Evolutionary conservation across 2,329 filamentous ascomycete genomes (phyloP).

Genomic region (Ceratocystis eucalypticola): DNA sequence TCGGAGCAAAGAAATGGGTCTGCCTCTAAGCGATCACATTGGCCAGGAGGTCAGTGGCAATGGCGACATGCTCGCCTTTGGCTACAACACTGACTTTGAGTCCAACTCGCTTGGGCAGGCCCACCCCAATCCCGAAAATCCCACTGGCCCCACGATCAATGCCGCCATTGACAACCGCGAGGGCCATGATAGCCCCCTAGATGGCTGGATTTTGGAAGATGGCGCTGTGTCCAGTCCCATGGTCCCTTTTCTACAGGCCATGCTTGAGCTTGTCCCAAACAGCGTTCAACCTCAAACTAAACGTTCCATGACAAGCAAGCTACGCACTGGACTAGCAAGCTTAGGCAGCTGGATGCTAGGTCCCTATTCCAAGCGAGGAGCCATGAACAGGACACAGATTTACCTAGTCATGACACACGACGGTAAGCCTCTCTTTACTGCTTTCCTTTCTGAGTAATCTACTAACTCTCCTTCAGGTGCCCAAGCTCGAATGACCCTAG

Average conservation of each 20-base stretch:
- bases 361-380: conserved; percentile 42
- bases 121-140: conserved; percentile 36
- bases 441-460: neutral
- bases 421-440: conserved; percentile 28
- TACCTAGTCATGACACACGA: conserved; percentile 57
- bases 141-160: conserved; percentile 49
- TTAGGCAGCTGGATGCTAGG: conserved; percentile 43
- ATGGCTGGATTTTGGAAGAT: conserved; percentile 52
- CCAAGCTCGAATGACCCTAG: conserved; percentile 45
- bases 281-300: conserved; percentile 28
- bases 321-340: conserved; percentile 36
- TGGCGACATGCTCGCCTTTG: conserved; percentile 52
- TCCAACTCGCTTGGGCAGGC: conserved; percentile 43
- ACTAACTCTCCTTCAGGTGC: conserved; percentile 29
- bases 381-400: conserved; percentile 45
- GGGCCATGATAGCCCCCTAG: conserved; percentile 38
- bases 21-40: conserved; percentile 43
- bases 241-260: conserved; percentile 40
- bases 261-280: conserved; percentile 42
- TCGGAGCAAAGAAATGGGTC: conserved; percentile 43
- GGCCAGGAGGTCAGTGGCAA: conserved; percentile 52
- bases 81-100: conserved; percentile 46
- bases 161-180: conserved; percentile 47
- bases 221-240: conserved; percentile 47
- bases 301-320: conserved; percentile 29